Evolutionary conservation across 768 basidiomycete genomes (phyloP).

Genomic region (Lactarius sanguifluus): DNA sequence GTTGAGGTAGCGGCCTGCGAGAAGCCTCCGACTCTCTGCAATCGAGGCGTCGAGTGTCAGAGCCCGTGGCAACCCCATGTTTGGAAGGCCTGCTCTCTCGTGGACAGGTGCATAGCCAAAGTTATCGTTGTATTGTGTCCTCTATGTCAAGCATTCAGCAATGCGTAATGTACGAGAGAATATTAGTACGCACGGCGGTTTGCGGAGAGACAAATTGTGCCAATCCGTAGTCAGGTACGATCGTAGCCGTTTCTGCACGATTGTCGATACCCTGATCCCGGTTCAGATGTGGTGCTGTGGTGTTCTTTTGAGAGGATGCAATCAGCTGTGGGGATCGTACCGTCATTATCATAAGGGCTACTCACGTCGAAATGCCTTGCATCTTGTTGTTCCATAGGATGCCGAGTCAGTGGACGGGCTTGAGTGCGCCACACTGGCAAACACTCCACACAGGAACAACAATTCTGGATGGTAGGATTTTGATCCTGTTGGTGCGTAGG

Average conservation of each 20-base stretch:
- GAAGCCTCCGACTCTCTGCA: background rate
- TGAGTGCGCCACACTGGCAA: background rate
- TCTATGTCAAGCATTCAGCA: background rate
- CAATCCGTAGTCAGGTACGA: background rate
- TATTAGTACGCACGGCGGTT: background rate
- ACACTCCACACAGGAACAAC: background rate
- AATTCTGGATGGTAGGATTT: background rate
- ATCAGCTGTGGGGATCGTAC: background rate
- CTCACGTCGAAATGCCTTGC: background rate
- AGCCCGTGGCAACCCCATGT: too few relatives aligned
- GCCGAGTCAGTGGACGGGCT: background rate
- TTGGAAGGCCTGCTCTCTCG: background rate
- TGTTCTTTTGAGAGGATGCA: background rate
- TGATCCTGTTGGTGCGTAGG: background rate
- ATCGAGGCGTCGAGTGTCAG: background rate
- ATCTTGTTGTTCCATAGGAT: background rate
- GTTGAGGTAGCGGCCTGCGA: constrained; percentile 9
- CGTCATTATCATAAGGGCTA: background rate
- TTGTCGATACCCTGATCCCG: background rate
- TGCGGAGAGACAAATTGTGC: background rate
- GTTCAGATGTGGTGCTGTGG: background rate
- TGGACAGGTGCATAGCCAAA: background rate
- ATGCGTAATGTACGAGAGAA: background rate
- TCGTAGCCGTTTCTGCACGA: background rate
- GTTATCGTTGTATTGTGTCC: background rate